Percentiles rank a stretch among this genome's conserved stretches.
Conservation (phyloP, 2,329 filamentous ascomycete genomes). For the Xylaria arbuscula region DNA sequence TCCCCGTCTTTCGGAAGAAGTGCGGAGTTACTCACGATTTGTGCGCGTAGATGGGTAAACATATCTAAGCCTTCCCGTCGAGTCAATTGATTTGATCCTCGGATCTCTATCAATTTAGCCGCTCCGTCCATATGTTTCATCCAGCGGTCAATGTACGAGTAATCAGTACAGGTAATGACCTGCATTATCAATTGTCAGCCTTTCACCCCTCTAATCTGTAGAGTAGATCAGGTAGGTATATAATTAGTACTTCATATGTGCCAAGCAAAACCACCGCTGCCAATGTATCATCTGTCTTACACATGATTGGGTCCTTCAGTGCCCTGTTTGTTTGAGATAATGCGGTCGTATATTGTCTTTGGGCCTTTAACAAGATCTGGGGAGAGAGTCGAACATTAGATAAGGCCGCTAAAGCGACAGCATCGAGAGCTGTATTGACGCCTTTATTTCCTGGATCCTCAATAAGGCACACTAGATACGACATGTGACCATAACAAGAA, state of each 20-base stretch:
- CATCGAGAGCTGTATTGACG: conserved; percentile 9
- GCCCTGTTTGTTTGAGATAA: conserved; percentile 7
- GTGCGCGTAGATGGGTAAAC: conserved; percentile 13
- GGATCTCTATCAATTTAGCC: conserved; percentile 6
- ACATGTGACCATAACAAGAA: conserved; percentile 8
- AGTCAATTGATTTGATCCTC: conserved; percentile 7
- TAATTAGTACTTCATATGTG: conserved; percentile 12
- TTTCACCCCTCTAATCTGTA: neutral
- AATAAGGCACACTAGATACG: conserved; percentile 5
- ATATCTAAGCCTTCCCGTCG: conserved; percentile 7
- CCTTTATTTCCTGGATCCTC: conserved; percentile 2
- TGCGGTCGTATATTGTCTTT: conserved; percentile 1
- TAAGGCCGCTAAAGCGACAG: conserved; percentile 9
- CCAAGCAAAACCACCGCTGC: conserved; percentile 12
- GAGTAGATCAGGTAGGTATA: neutral
- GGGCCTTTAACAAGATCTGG: conserved; percentile 1
- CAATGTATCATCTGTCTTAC: conserved; percentile 11
- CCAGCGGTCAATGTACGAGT: conserved; percentile 14
- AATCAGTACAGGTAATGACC: conserved; percentile 11
- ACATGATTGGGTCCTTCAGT: conserved; percentile 7
- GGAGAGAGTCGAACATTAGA: conserved; percentile 13
- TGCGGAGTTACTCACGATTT: conserved; percentile 8
- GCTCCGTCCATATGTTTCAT: conserved; percentile 10
- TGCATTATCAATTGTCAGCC: neutral
- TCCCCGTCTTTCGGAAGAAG: neutral